phyloP scores from a whole-genome alignment of 2,329 filamentous ascomycete genomes.

The Colletotrichum sansevieriae region DNA sequence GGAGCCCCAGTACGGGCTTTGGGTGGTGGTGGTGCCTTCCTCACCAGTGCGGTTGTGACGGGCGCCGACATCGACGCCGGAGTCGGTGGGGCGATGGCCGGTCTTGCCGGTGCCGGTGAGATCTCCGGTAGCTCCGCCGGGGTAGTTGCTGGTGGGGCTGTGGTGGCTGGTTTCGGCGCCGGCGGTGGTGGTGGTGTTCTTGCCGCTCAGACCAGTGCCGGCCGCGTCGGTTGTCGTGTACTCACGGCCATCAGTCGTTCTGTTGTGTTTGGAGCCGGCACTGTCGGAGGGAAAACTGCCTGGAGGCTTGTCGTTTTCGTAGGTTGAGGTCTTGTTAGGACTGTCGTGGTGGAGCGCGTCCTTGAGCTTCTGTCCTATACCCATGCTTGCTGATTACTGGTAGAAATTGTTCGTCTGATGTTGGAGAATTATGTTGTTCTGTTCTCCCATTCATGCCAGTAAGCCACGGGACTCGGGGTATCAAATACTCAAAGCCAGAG shows the following conservation, averaged over 20 bases:
- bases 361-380: slow-evolving; percentile 42
- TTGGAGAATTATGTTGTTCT: not conserved
- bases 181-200: slow-evolving; percentile 58
- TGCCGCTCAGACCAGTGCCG: slow-evolving; percentile 41
- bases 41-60: slow-evolving; percentile 12
- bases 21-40: not conserved
- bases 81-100: slow-evolving; percentile 30
- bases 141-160: slow-evolving; percentile 16
- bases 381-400: slow-evolving; percentile 36
- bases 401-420: not conserved
- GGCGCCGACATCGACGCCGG: slow-evolving; percentile 32
- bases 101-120: slow-evolving; percentile 12
- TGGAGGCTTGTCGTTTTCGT: slow-evolving; percentile 28
- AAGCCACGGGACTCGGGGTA: slow-evolving; percentile 7
- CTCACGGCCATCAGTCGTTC: slow-evolving; percentile 5
- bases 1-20: slow-evolving; percentile 38
- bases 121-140: slow-evolving; percentile 15
- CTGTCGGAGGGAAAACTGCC: slow-evolving; percentile 38
- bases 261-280: slow-evolving; percentile 30
- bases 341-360: slow-evolving; percentile 39
- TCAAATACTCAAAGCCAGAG: slow-evolving; percentile 23
- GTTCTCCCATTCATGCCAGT: not conserved
- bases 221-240: slow-evolving; percentile 12
- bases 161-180: slow-evolving; percentile 49
- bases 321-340: slow-evolving; percentile 14